Evolutionary conservation across 1,284 basidiomycete genomes (phyloP), one percentile per base, ranked within the genome.

Genomic region (Cutaneotrichosporon dermatis): DNA sequence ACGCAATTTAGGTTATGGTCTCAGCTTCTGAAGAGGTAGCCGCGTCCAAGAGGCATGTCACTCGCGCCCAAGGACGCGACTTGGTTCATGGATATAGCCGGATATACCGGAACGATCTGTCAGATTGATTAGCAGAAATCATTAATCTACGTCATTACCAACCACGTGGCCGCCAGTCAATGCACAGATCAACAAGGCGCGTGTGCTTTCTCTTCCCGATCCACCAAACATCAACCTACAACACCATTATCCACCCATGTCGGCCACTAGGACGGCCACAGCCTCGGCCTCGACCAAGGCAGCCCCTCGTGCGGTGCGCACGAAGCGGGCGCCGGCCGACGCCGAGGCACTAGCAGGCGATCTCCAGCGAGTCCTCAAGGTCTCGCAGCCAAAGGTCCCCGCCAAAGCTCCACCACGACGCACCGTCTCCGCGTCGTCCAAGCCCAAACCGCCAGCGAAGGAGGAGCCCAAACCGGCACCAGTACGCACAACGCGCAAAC

Each of bases 281-380:
- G 16, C 50, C 3, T 6, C 52, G 10, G 52, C 58, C 8, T 15
- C 41, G 9, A 13, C 16, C n/a, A 37, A n/a, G 36, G 42, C 39
- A 25, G 12, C 34, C 12, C n/a, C 50, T 15, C 44, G 33, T 12
- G 36, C 57, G 3, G 13, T 41, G 6, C 15, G 59, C 36, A n/a
- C 56, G 2, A 12, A 36, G 8, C 44, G 54, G 13, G 12, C 55
- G 11, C 35, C 43, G 1, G 36, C 46, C 5, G 52, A 54, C 33
- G 42, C 41, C 4, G 72, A 70, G 15, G 64, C 63, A 4, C 61
- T 76, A 11, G 69, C 62, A 7, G 58, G 58, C 37, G 66, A 67
- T 36, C 57, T 75, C 42, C 58, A 66, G 12, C 65, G 69, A 36
- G 67, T 72, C n/a, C 61, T 73, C 46, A 63, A 65, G 55, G 59